Conservation (phyloP, 768 basidiomycete genomes). For the Trametes villosa region DNA sequence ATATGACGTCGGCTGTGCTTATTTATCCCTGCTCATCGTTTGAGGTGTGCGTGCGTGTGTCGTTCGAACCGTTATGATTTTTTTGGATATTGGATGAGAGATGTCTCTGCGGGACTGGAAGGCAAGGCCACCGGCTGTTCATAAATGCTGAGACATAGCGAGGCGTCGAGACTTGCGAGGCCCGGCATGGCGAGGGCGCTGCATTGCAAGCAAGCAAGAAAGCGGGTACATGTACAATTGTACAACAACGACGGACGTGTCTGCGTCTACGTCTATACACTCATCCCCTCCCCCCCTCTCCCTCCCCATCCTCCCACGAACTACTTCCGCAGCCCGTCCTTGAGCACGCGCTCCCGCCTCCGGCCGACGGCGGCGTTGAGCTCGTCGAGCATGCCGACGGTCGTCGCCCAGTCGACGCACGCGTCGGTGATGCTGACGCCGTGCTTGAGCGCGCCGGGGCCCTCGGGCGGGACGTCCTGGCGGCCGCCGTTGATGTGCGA, state of each 20-base stretch:
- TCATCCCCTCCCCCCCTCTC: background rate
- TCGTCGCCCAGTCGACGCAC: conserved; percentile 85
- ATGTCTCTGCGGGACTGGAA: too few relatives aligned
- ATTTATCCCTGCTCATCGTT: background rate
- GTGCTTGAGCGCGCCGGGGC: conserved; percentile 69
- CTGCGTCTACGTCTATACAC: too few relatives aligned
- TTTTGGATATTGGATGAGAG: too few relatives aligned
- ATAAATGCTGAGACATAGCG: too few relatives aligned
- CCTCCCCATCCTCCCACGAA: background rate
- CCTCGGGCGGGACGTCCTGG: conserved; percentile 81
- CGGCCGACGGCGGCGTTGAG: conserved; percentile 60
- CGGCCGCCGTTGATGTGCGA: conserved; percentile 89
- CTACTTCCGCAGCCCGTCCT: conserved; percentile 39
- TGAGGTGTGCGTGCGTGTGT: too few relatives aligned
- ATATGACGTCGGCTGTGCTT: conserved; percentile 6
- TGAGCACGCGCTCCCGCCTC: conserved; percentile 48
- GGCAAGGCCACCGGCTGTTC: too few relatives aligned
- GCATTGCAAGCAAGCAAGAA: too few relatives aligned
- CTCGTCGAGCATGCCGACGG: conserved; percentile 72
- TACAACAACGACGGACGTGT: too few relatives aligned
- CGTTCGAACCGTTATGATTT: too few relatives aligned
- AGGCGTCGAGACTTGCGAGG: too few relatives aligned
- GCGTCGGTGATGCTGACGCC: conserved; percentile 93
- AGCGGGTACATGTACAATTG: too few relatives aligned
- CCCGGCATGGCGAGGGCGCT: too few relatives aligned